Evolutionary conservation across 768 basidiomycete genomes (phyloP), one percentile per base, ranked within the genome.

Genomic region (Astraeus odoratus): DNA sequence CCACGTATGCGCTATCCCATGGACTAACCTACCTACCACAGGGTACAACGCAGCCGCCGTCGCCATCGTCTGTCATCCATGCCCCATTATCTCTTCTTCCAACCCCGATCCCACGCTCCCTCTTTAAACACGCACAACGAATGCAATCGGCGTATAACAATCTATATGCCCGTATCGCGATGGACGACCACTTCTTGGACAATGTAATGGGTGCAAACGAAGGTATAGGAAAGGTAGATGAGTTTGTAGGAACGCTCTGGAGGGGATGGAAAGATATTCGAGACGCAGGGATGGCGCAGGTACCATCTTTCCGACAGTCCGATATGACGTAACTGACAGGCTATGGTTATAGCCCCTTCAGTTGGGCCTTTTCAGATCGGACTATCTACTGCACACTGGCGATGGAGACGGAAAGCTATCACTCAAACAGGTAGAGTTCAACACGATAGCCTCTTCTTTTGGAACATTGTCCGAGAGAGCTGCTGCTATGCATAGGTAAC

Each of bases 401-500:
- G 51, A 54, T 0, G 60, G 66, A 23, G 58, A 69, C 3, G 44
- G 34, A 10, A 18, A 16, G 12, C 56, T 70, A 12, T 64, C 67
- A 5, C 64, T 99, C 51, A 95, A 93, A 61, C 95, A 99, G 66
- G 95, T 98, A 33, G 95, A 99, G 62, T 96, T 97, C 68, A 99
- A 99, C 60, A 96, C 95, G 8, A 94, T 97, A 51, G 90, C 93
- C 2, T 79, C 83, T 0, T 93, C 92, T 1, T 95, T 97, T 61
- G 95, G 92, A 0, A 58, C 81, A 1, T 70, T 97, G 12, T 87
- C 87, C 0, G 71, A 86, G 50, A 73, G 70, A 29, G 69, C 74
- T 8, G 72, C 84, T 3, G 76, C 78, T 19, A 61, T 97, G 59
- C 95, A 98, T 65, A 73, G 81, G 90, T 92, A 53, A 31, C 30